Conservation (phyloP, 208 protist species). For the Leishmania guyanensis region DNA sequence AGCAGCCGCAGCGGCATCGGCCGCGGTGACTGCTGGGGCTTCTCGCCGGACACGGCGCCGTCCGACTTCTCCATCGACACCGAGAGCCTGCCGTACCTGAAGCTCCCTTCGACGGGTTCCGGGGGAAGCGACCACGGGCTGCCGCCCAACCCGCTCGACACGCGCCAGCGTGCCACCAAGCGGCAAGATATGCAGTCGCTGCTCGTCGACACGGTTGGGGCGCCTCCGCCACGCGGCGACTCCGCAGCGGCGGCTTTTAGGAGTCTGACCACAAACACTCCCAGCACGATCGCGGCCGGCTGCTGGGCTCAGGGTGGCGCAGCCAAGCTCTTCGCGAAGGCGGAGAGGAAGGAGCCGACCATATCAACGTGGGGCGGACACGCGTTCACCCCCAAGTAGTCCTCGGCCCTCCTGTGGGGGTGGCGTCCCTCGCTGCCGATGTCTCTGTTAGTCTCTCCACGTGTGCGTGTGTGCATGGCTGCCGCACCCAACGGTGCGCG, state of each 20-base stretch:
- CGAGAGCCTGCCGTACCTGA: constrained; percentile 54
- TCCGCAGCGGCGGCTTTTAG: constrained; percentile 1
- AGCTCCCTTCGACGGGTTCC: constrained; percentile 51
- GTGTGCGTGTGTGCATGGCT: not conserved
- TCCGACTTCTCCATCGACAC: constrained; percentile 61
- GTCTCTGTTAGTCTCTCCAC: not conserved
- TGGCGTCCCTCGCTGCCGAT: not conserved
- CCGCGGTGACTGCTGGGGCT: constrained; percentile 12
- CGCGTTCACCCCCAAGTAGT: constrained; percentile 36
- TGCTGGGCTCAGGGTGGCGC: constrained; percentile 52
- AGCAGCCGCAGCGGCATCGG: constrained; percentile 10
- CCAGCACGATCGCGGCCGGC: constrained; percentile 16
- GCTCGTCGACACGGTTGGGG: constrained; percentile 9
- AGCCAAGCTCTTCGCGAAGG: constrained; percentile 44
- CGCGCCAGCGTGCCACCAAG: constrained; percentile 76
- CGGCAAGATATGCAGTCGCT: constrained; percentile 35
- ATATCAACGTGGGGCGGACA: constrained; percentile 60
- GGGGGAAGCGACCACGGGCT: constrained; percentile 54
- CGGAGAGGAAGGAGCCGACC: not conserved
- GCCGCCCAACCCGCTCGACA: constrained; percentile 69
- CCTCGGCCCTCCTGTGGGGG: not conserved
- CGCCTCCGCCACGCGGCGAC: not conserved
- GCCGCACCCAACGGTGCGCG: not conserved
- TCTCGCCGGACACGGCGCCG: constrained; percentile 29
- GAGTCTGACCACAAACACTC: constrained; percentile 12